These are phyloP conservation scores for Candida qinlingensis DNA, from an alignment of 805 yeast species.

Conservation along the genomic window DNA sequence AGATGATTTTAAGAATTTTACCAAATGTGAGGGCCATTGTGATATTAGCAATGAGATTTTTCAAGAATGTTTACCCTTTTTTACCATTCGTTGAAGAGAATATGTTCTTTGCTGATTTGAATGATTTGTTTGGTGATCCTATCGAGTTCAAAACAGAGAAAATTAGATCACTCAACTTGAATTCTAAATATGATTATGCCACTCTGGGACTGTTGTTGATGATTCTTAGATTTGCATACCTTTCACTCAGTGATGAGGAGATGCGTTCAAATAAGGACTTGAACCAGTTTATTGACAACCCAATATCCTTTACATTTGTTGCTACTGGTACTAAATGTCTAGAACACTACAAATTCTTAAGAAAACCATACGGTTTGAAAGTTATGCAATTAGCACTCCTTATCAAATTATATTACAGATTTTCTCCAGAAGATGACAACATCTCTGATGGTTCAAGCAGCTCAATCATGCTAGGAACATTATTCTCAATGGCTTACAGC, in stretches of 20 bases:
- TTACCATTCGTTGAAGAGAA: conserved; percentile 23
- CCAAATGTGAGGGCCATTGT: conserved; percentile 16
- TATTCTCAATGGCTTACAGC: conserved; percentile 49
- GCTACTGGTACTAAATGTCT: conserved; percentile 32
- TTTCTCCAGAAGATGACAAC: conserved; percentile 55
- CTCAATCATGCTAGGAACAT: conserved; percentile 40
- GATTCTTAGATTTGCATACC: conserved; percentile 19
- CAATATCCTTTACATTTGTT: conserved; percentile 8
- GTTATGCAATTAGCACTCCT: conserved; percentile 49
- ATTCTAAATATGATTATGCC: conserved; percentile 20
- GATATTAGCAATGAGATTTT: conserved; percentile 19
- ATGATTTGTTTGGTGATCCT: conserved; percentile 9
- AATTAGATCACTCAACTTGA: conserved; percentile 3
- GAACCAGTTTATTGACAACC: conserved; percentile 3
- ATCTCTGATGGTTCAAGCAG: conserved; percentile 45
- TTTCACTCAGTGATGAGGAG: conserved; percentile 17
- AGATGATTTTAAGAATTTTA: conserved; percentile 11
- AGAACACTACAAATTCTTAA: conserved; percentile 42
- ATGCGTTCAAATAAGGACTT: conserved; percentile 5
- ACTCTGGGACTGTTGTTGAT: conserved; percentile 19
- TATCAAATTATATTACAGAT: conserved; percentile 42
- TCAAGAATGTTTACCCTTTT: conserved; percentile 23
- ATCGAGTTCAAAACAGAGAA: background rate
- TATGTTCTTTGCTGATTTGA: conserved; percentile 16
- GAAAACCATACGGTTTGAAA: conserved; percentile 39